A percentile compares a stretch with the other conserved stretches of the same genome.
These are phyloP conservation scores for Podaxis sp. DNA, from an alignment of 768 basidiomycete species.

Conservation along the genomic window DNA sequence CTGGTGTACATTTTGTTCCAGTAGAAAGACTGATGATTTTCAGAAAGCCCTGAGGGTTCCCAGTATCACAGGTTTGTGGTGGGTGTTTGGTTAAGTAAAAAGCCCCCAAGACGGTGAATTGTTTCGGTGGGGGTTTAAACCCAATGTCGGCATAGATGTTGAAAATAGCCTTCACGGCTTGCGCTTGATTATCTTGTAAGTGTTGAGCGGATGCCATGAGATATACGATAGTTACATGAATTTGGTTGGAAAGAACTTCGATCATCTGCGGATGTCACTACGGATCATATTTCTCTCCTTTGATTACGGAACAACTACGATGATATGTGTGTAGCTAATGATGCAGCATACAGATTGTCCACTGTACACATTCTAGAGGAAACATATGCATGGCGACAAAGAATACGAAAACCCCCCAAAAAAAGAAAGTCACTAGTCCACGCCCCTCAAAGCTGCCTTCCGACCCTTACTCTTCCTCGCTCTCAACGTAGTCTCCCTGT, in stretches of 20 bases:
- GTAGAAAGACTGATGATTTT: conserved; percentile 74
- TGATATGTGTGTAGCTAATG: neutral
- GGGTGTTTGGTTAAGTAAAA: conserved; percentile 37
- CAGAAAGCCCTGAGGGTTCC: neutral
- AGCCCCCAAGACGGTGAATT: conserved; percentile 67
- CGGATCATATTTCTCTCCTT: neutral
- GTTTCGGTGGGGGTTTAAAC: conserved; percentile 49
- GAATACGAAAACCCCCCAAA: neutral
- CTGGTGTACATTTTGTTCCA: conserved; percentile 85
- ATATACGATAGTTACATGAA: neutral
- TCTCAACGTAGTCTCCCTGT: conserved; percentile 31
- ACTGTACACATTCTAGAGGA: neutral
- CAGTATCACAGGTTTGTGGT: conserved; percentile 14
- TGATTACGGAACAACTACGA: no score
- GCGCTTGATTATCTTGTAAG: conserved; percentile 11
- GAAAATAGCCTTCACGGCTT: conserved; percentile 31
- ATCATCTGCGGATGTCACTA: neutral
- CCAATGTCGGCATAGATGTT: conserved; percentile 42
- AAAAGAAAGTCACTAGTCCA: conserved; percentile 22
- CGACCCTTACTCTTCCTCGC: conserved; percentile 41
- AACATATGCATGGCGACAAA: neutral
- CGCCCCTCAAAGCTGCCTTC: conserved; percentile 37
- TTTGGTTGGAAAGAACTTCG: neutral
- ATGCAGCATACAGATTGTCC: neutral
- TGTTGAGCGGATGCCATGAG: conserved; percentile 2